Evolutionary conservation across 2,329 filamentous ascomycete species (phyloP).

Genomic region (Monosporascus sp.): DNA sequence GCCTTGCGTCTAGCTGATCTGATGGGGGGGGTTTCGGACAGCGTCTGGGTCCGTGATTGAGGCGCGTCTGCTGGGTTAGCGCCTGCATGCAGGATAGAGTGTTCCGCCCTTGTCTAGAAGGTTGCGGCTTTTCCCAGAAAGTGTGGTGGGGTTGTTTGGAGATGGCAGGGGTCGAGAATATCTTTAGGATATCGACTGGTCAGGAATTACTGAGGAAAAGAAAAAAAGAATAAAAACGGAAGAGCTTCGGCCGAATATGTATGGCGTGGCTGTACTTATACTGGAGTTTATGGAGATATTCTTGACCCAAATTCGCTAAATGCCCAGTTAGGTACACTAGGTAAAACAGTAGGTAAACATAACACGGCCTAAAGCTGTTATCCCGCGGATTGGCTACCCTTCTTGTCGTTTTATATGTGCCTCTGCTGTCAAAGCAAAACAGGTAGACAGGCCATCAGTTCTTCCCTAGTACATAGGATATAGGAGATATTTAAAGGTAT

Average conservation of each 20-base stretch:
- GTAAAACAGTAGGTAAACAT: no score
- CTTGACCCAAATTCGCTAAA: not conserved
- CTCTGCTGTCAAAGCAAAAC: no score
- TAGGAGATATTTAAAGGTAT: no score
- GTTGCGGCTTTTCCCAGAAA: not conserved
- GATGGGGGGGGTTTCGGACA: conserved; percentile 15
- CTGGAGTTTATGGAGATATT: not conserved
- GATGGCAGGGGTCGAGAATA: not conserved
- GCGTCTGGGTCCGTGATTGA: conserved; percentile 20
- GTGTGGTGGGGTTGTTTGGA: not conserved
- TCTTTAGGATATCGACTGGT: not conserved
- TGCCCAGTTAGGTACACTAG: not conserved
- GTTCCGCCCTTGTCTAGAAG: not conserved
- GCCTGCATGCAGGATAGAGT: conserved; percentile 21
- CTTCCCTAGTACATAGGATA: no score
- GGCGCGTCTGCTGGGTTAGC: conserved; percentile 6
- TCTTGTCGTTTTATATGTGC: no score
- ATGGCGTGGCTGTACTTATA: no score
- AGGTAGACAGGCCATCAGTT: no score
- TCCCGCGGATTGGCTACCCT: no score
- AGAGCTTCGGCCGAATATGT: not conserved
- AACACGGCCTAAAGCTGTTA: no score
- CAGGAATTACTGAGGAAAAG: not conserved
- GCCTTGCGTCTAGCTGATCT: conserved; percentile 25
- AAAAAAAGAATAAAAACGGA: not conserved